These are phyloP conservation scores for Staphylotrichum longicolle DNA, from an alignment of 495 filamentous ascomycete species.

Conservation along the genomic window DNA sequence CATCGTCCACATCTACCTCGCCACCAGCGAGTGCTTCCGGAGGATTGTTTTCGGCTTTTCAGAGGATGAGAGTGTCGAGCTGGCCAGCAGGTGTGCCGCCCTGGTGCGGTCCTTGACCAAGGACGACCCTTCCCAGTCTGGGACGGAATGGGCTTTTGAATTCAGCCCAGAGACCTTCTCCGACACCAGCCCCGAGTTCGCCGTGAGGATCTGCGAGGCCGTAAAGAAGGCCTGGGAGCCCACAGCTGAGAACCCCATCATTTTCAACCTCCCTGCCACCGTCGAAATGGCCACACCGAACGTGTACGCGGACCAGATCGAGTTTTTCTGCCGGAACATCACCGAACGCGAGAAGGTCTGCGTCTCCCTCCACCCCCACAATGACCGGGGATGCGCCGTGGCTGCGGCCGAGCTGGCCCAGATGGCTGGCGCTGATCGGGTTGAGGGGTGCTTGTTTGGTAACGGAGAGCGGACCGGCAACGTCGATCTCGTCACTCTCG, in stretches of 20 bases:
- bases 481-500: slow-evolving; percentile 92
- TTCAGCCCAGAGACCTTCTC: slow-evolving; percentile 98
- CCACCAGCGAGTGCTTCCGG: slow-evolving; percentile 90
- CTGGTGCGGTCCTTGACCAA: slow-evolving; percentile 90
- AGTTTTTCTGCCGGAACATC: slow-evolving; percentile 87
- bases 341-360: slow-evolving; percentile 78
- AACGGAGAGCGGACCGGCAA: slow-evolving; percentile 97
- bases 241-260: slow-evolving; percentile 75
- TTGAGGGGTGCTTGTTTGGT: slow-evolving; percentile 93
- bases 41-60: slow-evolving; percentile 85
- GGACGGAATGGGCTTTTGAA: slow-evolving; percentile 90
- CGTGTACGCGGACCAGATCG: slow-evolving; percentile 93
- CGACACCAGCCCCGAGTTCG: slow-evolving; percentile 82
- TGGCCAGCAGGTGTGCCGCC: slow-evolving; percentile 84
- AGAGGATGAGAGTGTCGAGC: slow-evolving; percentile 74
- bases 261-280: slow-evolving; percentile 96
- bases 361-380: slow-evolving; percentile 88
- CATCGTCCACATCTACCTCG: slow-evolving; percentile 95
- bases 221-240: slow-evolving; percentile 96
- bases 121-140: slow-evolving; percentile 74
- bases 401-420: slow-evolving; percentile 85
- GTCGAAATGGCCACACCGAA: slow-evolving; percentile 97
- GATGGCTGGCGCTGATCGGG: slow-evolving; percentile 95
- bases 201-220: slow-evolving; percentile 82
- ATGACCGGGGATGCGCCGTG: slow-evolving; percentile 87